Evolutionary conservation across 2,329 filamentous ascomycete species (phyloP).

Genomic region (Pleurostoma richardsiae): DNA sequence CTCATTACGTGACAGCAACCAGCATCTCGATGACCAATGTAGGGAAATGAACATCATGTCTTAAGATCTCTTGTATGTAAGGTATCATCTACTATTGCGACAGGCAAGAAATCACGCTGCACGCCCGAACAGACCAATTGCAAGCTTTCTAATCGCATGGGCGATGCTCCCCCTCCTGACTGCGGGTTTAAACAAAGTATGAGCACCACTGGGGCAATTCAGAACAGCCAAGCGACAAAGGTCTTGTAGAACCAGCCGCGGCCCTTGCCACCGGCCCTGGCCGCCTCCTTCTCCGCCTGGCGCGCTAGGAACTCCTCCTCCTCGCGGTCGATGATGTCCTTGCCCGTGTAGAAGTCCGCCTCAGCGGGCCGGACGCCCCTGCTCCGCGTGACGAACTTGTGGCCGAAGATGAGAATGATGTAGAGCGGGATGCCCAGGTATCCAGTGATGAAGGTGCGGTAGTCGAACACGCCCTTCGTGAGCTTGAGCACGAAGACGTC

Average conservation of each 20-base stretch:
- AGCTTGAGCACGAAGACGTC: slow-evolving; percentile 54
- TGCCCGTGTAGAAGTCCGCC: slow-evolving; percentile 67
- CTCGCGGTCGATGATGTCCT: slow-evolving; percentile 68
- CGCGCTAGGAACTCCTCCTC: slow-evolving; percentile 63
- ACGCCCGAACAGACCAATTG: no score
- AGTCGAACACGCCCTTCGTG: slow-evolving; percentile 53
- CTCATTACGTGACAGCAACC: no score
- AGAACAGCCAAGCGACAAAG: slow-evolving; percentile 15
- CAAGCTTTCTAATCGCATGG: no score
- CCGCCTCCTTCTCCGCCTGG: slow-evolving; percentile 30
- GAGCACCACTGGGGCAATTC: no score
- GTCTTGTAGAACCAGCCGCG: slow-evolving; percentile 19
- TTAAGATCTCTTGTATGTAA: no score
- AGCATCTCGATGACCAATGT: no score
- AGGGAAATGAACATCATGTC: no score
- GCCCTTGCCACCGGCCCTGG: slow-evolving; percentile 10
- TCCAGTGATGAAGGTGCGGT: slow-evolving; percentile 72
- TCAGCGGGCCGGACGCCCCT: slow-evolving; percentile 50
- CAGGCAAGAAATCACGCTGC: no score
- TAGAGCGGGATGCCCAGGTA: slow-evolving; percentile 76
- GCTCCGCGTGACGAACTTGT: slow-evolving; percentile 53
- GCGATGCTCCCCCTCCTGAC: no score
- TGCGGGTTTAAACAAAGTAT: no score
- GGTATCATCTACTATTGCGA: no score
- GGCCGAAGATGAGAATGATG: slow-evolving; percentile 62